Evolutionary conservation across 2,329 filamentous ascomycete species (phyloP).

Genomic region (Colletotrichum shisoi): DNA sequence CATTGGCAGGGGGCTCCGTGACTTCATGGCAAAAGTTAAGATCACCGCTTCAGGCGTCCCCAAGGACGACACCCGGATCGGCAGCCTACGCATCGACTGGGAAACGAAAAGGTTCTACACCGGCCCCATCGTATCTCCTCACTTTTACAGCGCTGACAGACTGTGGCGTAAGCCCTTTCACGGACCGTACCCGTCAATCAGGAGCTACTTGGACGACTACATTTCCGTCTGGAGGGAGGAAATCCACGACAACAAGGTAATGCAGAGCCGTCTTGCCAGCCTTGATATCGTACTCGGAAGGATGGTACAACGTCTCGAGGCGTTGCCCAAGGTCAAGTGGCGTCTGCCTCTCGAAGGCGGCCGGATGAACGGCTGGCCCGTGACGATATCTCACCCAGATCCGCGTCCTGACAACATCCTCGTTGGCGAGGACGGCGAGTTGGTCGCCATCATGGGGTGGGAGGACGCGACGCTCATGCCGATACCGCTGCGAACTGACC

Average conservation of each 20-base stretch:
- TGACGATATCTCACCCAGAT: conserved; percentile 29
- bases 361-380: conserved; percentile 17
- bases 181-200: conserved; percentile 17
- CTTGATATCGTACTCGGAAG: background rate
- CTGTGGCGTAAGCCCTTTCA: background rate
- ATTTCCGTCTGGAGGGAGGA: background rate
- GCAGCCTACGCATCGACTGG: conserved; percentile 35
- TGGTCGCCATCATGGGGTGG: conserved; percentile 36
- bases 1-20: conserved; percentile 3
- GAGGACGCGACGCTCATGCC: conserved; percentile 33
- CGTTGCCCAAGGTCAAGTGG: conserved; percentile 7
- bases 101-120: conserved; percentile 20
- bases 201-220: conserved; percentile 11
- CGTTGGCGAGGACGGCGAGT: conserved; percentile 2
- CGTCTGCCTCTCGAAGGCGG: background rate
- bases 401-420: conserved; percentile 32
- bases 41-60: background rate
- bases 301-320: background rate
- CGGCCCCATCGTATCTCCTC: conserved; percentile 17
- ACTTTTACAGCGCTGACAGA: conserved; percentile 16
- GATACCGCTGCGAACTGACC: conserved; percentile 8
- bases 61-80: conserved; percentile 19
- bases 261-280: background rate
- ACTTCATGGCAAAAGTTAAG: conserved; percentile 1
- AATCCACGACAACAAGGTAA: background rate